Base-by-base conservation (phyloP, 2,329 filamentous ascomycete genomes). In the Chalara sp. region DNA sequence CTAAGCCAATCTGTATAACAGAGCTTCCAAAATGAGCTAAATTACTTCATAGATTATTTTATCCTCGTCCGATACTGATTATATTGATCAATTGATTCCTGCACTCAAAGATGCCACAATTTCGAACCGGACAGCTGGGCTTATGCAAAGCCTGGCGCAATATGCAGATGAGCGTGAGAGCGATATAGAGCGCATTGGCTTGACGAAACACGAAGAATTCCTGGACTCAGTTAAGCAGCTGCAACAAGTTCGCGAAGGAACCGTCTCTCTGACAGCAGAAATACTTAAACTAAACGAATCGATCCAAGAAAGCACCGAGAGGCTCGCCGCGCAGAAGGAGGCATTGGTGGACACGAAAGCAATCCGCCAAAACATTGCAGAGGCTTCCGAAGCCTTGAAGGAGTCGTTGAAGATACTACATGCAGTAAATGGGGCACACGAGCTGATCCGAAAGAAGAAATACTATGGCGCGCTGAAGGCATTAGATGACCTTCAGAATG, bases 171-270 rank as follows among this genome's bases (percentile, higher is more conserved):
- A 93, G 44, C 85, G 91, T 54, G 93, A 99, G 68, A 71, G 80
- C 11, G 91, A 97, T 61, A 97, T 99, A 58, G 93, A 99, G 71
- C 82, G 82, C 28, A 95, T 97, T 61, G 96, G 93, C 61, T 84
- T 96, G 62, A 92, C 88, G 8, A 96, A 96, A 63, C 93, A 99
- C 64, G 92, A 97, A 65, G 93, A 96, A 63, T 99, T 99, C 64
- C 85, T 97, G 33, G 83, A 81, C 57, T 96, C 92, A 0, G 90
- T 99, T 59, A 95, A 93, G 63, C 89, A 95, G 65, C 80, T 99
- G n/a, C 87, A 97, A 60, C 81, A 83, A 53, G 90, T 97, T 47
- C 86, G 92, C 49, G 89, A 96, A 68, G 90, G 89, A 40, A 97
- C 92, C 1, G 89, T 96, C 40, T 78, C 81, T 44, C 74, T 99